phyloP scores from a whole-genome alignment of 441 rosid species.

The Syzygium malaccense region DNA sequence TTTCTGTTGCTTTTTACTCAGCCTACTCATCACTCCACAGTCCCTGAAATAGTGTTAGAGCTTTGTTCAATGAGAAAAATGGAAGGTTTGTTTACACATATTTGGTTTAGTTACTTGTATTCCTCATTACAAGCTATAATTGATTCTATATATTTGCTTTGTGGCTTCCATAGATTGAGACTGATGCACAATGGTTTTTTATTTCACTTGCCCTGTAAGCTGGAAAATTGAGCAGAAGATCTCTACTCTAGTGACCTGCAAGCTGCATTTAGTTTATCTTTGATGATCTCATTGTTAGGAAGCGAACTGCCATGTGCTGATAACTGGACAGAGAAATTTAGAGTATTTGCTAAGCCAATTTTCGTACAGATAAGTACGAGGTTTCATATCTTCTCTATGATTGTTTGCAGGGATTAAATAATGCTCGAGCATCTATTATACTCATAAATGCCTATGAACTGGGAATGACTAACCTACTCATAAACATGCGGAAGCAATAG shows the following conservation, averaged over 20 bases:
- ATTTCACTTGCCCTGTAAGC: background rate
- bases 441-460: background rate
- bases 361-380: conserved; percentile 46
- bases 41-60: background rate
- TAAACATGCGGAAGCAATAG: background rate
- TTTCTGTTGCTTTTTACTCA: background rate
- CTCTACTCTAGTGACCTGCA: background rate
- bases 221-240: conserved; percentile 3
- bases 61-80: background rate
- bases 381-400: background rate
- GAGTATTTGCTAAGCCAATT: conserved; percentile 50
- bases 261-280: background rate
- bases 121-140: background rate
- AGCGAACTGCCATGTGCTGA: conserved; percentile 17
- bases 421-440: too few species aligned
- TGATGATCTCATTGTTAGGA: background rate
- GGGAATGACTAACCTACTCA: background rate
- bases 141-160: background rate
- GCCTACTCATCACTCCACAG: too few species aligned
- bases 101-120: background rate
- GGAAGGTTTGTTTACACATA: background rate
- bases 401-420: too few species aligned
- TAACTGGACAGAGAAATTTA: conserved; percentile 49
- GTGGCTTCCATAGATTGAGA: background rate
- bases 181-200: background rate